phyloP scores from a whole-genome alignment of 2,329 filamentous ascomycete species.

The Westerdykella sp. region DNA sequence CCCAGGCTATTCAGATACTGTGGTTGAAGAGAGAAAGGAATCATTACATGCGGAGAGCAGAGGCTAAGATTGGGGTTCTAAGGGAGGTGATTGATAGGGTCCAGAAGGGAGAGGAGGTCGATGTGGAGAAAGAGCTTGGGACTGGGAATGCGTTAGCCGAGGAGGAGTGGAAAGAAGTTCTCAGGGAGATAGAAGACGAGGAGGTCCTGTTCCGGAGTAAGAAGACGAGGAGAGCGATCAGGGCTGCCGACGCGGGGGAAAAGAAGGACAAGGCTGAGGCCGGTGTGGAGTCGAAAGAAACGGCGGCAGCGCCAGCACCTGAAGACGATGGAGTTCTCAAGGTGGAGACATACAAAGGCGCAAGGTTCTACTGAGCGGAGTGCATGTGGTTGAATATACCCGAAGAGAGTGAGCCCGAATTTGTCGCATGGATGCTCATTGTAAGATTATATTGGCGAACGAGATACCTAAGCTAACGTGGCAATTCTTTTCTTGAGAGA shows the following conservation, averaged over 20 bases:
- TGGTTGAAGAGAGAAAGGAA: slow-evolving; percentile 68
- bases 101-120: slow-evolving; percentile 38
- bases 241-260: slow-evolving; percentile 23
- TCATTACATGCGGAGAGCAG: slow-evolving; percentile 66
- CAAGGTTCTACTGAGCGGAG: slow-evolving; percentile 25
- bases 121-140: slow-evolving; percentile 76
- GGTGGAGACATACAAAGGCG: slow-evolving; percentile 27
- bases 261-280: slow-evolving; percentile 7
- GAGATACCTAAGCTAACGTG: no score
- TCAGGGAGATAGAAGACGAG: slow-evolving; percentile 62
- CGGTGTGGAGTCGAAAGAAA: slow-evolving; percentile 1
- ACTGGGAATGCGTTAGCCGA: slow-evolving; percentile 71
- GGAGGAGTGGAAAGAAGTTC: slow-evolving; percentile 77
- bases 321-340: slow-evolving; percentile 22
- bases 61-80: slow-evolving; percentile 70
- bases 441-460: no score
- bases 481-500: no score
- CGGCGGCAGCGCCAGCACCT: not conserved
- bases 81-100: slow-evolving; percentile 60
- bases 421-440: no score
- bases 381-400: not conserved
- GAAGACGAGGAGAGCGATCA: slow-evolving; percentile 24
- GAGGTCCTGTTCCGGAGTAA: slow-evolving; percentile 49
- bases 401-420: no score
- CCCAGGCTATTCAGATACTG: slow-evolving; percentile 92